These are phyloP conservation scores for Potentilla sterilis DNA, from an alignment of 306 rosid species.

Conservation along the genomic window DNA sequence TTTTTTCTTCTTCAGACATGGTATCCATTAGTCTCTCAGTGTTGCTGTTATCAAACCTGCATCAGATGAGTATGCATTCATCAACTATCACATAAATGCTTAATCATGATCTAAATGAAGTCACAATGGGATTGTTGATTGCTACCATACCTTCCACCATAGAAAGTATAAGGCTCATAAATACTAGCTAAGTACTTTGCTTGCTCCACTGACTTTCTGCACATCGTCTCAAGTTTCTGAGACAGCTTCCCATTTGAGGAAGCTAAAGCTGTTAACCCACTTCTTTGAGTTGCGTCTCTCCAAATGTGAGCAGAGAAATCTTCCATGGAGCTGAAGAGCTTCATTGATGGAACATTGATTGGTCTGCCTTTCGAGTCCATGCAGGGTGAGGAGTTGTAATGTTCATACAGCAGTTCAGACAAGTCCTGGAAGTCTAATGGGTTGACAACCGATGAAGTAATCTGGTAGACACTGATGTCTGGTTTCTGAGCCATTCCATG, in stretches of 20 bases:
- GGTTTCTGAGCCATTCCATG: slow-evolving; percentile 62
- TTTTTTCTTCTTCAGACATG: slow-evolving; percentile 86
- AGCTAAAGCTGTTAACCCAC: slow-evolving; percentile 49
- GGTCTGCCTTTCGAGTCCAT: slow-evolving; percentile 71
- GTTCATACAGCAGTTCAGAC: slow-evolving; percentile 57
- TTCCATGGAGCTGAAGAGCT: slow-evolving; percentile 69
- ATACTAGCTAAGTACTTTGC: slow-evolving; percentile 84
- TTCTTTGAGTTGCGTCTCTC: slow-evolving; percentile 62
- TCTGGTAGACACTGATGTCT: slow-evolving; percentile 75
- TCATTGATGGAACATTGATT: slow-evolving; percentile 73
- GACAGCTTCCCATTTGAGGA: slow-evolving; percentile 52
- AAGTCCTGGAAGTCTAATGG: slow-evolving; percentile 64
- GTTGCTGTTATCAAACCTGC: slow-evolving; percentile 91
- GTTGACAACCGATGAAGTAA: slow-evolving; percentile 87
- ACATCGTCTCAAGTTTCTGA: slow-evolving; percentile 59
- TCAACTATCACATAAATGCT: not conserved
- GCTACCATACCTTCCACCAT: slow-evolving; percentile 77
- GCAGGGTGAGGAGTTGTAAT: slow-evolving; percentile 69
- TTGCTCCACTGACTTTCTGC: slow-evolving; percentile 85
- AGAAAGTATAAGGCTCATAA: slow-evolving; percentile 87
- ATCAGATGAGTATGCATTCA: not conserved
- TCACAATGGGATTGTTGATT: not conserved
- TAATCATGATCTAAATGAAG: not conserved
- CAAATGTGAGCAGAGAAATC: slow-evolving; percentile 82
- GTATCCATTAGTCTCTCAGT: slow-evolving; percentile 62